Evolutionary conservation across 2,329 filamentous ascomycete species (phyloP).

Genomic region (Cladosporium velox): DNA sequence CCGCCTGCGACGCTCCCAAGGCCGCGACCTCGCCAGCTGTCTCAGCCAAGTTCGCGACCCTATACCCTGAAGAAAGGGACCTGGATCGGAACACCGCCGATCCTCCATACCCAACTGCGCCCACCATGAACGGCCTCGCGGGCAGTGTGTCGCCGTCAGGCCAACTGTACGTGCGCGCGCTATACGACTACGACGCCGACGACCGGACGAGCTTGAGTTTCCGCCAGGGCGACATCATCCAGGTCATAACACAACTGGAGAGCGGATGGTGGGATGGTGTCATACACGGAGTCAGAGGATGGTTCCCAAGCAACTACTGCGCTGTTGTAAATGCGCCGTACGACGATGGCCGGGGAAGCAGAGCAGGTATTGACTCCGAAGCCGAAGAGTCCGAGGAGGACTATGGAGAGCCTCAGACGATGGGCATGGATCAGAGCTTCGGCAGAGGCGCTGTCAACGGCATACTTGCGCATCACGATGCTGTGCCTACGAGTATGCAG

Average conservation of each 20-base stretch:
- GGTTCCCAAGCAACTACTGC: slow-evolving; percentile 99
- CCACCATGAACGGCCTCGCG: slow-evolving; percentile 53
- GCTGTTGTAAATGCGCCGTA: slow-evolving; percentile 77
- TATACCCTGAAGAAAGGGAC: slow-evolving; percentile 18
- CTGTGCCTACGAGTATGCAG: slow-evolving; percentile 63
- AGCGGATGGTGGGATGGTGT: slow-evolving; percentile 99
- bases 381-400: slow-evolving; percentile 66
- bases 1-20: neutral
- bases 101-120: slow-evolving; percentile 17
- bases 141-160: slow-evolving; percentile 53
- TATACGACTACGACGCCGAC: slow-evolving; percentile 98
- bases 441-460: slow-evolving; percentile 53
- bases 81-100: slow-evolving; percentile 18
- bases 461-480: slow-evolving; percentile 57
- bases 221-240: slow-evolving; percentile 93
- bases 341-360: slow-evolving; percentile 65
- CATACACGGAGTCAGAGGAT: slow-evolving; percentile 92
- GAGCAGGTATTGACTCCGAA: slow-evolving; percentile 46
- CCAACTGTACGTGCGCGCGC: slow-evolving; percentile 83
- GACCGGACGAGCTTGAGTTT: slow-evolving; percentile 97
- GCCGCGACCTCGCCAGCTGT: slow-evolving; percentile 17
- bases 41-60: slow-evolving; percentile 18
- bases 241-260: slow-evolving; percentile 96
- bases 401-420: slow-evolving; percentile 55
- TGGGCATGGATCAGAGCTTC: slow-evolving; percentile 40